These are phyloP conservation scores for Lumnitzera littorea DNA, from an alignment of 345 rosid genomes.

Conservation along the genomic window DNA sequence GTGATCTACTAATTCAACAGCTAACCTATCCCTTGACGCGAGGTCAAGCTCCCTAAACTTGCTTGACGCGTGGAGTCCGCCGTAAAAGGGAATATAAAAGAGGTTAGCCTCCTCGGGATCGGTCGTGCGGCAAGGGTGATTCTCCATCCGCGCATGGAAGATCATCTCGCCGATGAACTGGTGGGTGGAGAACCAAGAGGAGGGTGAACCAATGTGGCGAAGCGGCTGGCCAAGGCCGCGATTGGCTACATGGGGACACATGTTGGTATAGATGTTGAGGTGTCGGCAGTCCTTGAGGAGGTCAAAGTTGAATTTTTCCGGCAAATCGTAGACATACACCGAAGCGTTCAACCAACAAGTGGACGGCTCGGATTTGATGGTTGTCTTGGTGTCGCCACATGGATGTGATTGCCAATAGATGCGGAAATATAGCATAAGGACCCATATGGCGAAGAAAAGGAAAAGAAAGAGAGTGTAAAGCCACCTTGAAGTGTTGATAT, in stretches of 20 bases:
- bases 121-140: constrained; percentile 46
- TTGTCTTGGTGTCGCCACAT: too few species aligned
- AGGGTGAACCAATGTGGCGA: neutral
- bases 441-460: too few species aligned
- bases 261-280: constrained; percentile 37
- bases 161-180: constrained; percentile 57
- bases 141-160: constrained; percentile 44
- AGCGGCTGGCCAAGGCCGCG: constrained; percentile 46
- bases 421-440: too few species aligned
- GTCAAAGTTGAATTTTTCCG: constrained; percentile 36
- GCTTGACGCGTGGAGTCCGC: constrained; percentile 54
- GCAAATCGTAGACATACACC: constrained; percentile 38
- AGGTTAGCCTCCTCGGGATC: constrained; percentile 33
- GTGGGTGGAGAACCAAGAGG: constrained; percentile 45
- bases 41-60: constrained; percentile 30
- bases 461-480: too few species aligned
- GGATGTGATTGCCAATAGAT: too few species aligned
- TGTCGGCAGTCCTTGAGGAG: constrained; percentile 33
- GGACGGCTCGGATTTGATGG: too few species aligned
- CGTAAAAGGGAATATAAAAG: constrained; percentile 55
- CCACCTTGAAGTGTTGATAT: too few species aligned
- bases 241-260: constrained; percentile 54
- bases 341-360: too few species aligned
- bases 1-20: constrained; percentile 21
- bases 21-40: constrained; percentile 36